Base-by-base conservation (phyloP, 179 eudicot species). In the Beta corolliflora region DNA sequence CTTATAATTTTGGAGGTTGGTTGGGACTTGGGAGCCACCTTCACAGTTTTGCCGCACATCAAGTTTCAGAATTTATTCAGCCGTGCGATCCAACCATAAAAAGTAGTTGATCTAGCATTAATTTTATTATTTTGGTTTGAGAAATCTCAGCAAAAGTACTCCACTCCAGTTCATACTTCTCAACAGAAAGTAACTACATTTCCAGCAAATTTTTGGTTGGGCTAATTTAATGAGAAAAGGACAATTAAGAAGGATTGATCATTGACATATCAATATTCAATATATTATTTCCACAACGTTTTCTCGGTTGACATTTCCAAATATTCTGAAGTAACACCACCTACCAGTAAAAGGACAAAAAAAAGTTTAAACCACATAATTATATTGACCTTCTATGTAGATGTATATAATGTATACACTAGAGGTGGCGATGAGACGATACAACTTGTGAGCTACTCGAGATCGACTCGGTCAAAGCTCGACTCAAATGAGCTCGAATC, bases 41-140 rank as follows among this genome's bases (percentile, higher is more conserved):
- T 3, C 74, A 45, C 29, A 45, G 13, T 46, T 70, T 45, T 19
- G 5, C 11, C 71, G 12, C 55, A 70, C 55, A 70, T 70, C 74
- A 70, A 46, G 46, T 70, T 71, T 46, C 3, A 11, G 23, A 71
- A 71, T 71, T 71, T 71, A 68, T 68, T 21, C 21, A 68, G 15
- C 52, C 23, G 11, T 68, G 71, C 75, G 56, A 71, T 21, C 75
- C 75, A 71, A 71, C 75, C 36, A 71, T 23, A 71, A 71, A 71
- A 71, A 50, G 75, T 71, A 71, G 75, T 71, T 71, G 52, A 48
- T 48, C 36, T 48, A n/a, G 0, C 58, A 71, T 71, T 50, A 48
- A 71, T n/a, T 31, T 0, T 19, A 21, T 21, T 59, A 48, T 3
- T 48, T 71, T n/a, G 15, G 56, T 48, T n/a, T 71, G 16, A 48